phyloP scores from a whole-genome alignment of 805 yeast species.

The Cyberlindnera japonica region DNA sequence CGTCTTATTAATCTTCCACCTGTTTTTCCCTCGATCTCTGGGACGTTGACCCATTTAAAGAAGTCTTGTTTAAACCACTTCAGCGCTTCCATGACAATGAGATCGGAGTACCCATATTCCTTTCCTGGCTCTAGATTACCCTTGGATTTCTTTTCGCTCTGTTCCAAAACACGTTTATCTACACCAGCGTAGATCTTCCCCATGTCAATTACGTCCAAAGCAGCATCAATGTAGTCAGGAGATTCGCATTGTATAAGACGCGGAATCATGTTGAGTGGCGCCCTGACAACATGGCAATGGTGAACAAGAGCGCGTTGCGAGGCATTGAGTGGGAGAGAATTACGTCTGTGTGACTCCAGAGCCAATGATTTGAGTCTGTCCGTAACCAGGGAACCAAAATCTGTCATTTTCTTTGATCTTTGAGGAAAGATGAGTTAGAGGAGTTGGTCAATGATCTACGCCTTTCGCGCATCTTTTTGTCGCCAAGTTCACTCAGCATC shows the following conservation, averaged over 20 bases:
- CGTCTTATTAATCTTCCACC: conserved; percentile 37
- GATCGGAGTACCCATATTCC: conserved; percentile 47
- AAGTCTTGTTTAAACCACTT: conserved; percentile 74
- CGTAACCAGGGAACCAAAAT: no score
- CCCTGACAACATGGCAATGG: no score
- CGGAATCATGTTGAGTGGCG: not conserved
- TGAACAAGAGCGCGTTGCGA: no score
- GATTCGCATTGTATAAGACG: not conserved
- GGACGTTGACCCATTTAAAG: conserved; percentile 79
- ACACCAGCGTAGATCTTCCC: conserved; percentile 57
- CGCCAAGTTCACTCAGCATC: no score
- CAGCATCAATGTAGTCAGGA: conserved; percentile 29
- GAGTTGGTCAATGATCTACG: no score
- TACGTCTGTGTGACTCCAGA: no score
- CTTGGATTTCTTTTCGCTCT: conserved; percentile 22
- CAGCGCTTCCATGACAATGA: conserved; percentile 52
- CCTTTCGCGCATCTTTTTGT: no score
- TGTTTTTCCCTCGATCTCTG: conserved; percentile 56
- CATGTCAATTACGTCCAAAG: conserved; percentile 60
- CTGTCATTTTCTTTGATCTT: no score
- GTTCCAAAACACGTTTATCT: conserved; percentile 41
- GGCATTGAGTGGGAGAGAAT: no score
- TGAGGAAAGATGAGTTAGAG: no score
- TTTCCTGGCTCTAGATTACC: conserved; percentile 5
- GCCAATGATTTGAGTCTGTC: no score